Base-by-base conservation (phyloP, 2,329 filamentous ascomycete species). In the Pseudonectria buxi region DNA sequence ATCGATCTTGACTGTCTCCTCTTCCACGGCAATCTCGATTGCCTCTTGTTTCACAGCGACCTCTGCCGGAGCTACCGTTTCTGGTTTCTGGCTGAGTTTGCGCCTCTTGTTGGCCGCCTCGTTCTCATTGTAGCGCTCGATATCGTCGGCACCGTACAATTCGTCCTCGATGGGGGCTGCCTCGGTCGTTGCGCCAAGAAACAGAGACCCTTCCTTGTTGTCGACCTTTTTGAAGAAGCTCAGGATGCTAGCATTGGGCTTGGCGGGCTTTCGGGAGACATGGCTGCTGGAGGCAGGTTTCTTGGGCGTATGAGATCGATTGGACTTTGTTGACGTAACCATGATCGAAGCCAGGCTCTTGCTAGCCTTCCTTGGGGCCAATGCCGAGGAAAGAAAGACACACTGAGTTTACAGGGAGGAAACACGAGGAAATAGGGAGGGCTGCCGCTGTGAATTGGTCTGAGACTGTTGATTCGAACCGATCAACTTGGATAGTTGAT, bases 191-290 rank as follows among this genome's bases (percentile, higher is more conserved):
- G 52, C 44, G n/a, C 56, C 61, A 0, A 69, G 57, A 45, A 85
- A 83, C 9, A 83, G 68, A 14, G 68, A 65, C 37, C 78, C 65
- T 43, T 81, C 70, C 37, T 72, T 64, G 34, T 74, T 72, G 26
- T 76, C 72, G 0, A 75, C 68, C 53, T 86, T 87, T 51, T 83
- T 79, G 55, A 88, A 88, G 57, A 86, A 88, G 44, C 62, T 86
- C 11, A 86, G 61, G 24, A 87, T 86, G 44, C 79, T 86, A 6
- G 69, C 67, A 49, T 85, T 86, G 1, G 65, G 63, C 26, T 63
- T 64, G 14, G 50, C 47, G 4, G 64, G 52, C 33, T 59, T 64
- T 45, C 61, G 63, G n/a, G 51, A 38, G 4, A 50, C 32, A 16
- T 49, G 39, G 3, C 47, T 43, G 14, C 38, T 31, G 3, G 49